Base-by-base conservation (phyloP, 2,329 filamentous ascomycete species). In the Talaromyces sp. region DNA sequence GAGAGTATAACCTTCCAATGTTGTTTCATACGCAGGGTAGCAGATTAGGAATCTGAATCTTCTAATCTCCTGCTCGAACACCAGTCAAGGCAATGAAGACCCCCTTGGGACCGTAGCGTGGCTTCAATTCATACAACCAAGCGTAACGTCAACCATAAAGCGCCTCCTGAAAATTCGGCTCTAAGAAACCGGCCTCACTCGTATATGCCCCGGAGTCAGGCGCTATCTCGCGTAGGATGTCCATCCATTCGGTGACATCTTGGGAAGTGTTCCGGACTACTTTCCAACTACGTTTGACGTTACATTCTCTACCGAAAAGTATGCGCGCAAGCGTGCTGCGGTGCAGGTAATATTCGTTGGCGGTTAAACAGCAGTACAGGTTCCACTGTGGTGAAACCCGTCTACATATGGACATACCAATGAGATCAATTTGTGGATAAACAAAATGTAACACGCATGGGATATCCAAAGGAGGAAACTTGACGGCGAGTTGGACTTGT, bases 111-210 rank as follows among this genome's bases (percentile, higher is more conserved):
- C 82, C 81, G 68, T 77, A 81, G 63, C 77, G 77, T 10, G 71
- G 67, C 74, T 82, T 82, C 45, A 82, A 70, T 14, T 67, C 14
- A 8, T 73, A 69, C 22, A 82, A 70, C 3, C 66, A 70, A 0
- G 67, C 67, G 63, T 81, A 82, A 67, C 80, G 81, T 5, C 58
- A 66, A 3, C 81, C 79, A 65, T 79, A 82, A 67, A 81, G 82
- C 1, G 74, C 74, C 24, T 76, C 58, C 70, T 81, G 73, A 69
- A 75, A 81, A 67, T 79, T 70, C 1, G 74, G 74, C 68, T 82
- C 77, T 33, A 73, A 73, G 68, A 77, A 78, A 64, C 80, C 73
- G 16, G 69, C 78, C 66, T 82, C 79, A 61, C 80, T 82, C 65
- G 79, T 66, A 67, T 83, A 82, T 2, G 71, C 72, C 1, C 78